Conservation (phyloP, 2,329 filamentous ascomycete species). For the Cladosporium colombiae region DNA sequence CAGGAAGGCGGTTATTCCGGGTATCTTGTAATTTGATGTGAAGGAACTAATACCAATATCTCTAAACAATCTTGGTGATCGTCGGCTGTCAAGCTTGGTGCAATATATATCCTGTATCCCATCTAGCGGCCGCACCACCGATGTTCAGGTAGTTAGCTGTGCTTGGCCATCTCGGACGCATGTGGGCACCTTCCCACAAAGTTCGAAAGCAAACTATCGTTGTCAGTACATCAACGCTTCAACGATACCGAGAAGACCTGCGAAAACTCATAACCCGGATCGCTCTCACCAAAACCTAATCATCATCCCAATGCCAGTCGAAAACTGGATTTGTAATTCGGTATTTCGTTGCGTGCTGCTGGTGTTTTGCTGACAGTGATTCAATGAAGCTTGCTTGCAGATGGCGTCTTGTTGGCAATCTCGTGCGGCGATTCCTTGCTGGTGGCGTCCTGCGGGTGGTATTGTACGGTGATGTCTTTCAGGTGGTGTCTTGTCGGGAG, state of each 20-base stretch:
- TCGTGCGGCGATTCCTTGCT: too few species aligned
- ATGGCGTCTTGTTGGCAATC: neutral
- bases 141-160: neutral
- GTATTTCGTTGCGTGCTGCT: neutral
- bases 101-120: neutral
- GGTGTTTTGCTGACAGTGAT: neutral
- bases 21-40: conserved; percentile 45
- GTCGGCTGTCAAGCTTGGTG: neutral
- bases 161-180: neutral
- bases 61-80: neutral
- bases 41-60: neutral
- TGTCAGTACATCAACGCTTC: neutral
- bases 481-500: neutral
- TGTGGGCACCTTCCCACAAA: neutral
- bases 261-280: neutral
- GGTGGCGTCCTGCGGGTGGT: too few species aligned
- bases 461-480: too few species aligned
- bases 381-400: too few species aligned
- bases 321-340: neutral
- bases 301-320: neutral
- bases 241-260: neutral
- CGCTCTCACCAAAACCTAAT: neutral
- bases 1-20: conserved; percentile 72
- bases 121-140: too few species aligned
- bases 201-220: too few species aligned